phyloP scores from a whole-genome alignment of 257 asterid genomes.

The Mitragyna speciosa region DNA sequence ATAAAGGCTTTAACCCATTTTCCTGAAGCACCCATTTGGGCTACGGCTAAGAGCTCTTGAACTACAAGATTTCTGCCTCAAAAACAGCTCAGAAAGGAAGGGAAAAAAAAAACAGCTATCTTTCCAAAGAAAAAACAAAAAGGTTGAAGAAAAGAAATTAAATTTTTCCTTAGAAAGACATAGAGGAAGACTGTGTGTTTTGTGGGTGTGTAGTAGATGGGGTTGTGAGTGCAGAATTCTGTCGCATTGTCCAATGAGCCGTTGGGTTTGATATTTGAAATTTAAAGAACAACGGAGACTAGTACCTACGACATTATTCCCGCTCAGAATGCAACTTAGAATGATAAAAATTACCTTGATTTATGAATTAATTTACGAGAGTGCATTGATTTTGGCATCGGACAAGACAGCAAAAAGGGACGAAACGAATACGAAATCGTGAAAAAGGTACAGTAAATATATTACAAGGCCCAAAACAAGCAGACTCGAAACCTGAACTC shows the following conservation, averaged over 20 bases:
- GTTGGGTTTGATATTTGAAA: conserved; percentile 19
- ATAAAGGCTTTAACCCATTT: conserved; percentile 85
- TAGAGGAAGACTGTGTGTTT: not conserved
- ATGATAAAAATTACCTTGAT: conserved; percentile 13
- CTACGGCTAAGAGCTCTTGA: conserved; percentile 7
- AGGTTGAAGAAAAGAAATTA: not conserved
- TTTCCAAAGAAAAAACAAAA: not conserved
- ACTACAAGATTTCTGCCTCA: conserved; percentile 17
- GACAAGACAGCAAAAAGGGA: conserved; percentile 41
- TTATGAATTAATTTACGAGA: conserved; percentile 26
- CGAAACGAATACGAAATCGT: too few relatives aligned
- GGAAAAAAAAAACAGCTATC: too few relatives aligned
- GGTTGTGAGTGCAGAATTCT: not conserved
- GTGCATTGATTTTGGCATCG: not conserved
- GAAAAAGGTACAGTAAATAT: conserved; percentile 42
- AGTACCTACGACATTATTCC: conserved; percentile 35
- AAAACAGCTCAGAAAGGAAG: not conserved
- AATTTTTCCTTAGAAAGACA: not conserved
- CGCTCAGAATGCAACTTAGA: conserved; percentile 34
- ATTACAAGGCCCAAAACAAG: conserved; percentile 20
- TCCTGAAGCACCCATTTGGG: conserved; percentile 79
- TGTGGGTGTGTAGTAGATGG: conserved; percentile 1
- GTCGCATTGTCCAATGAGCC: conserved; percentile 6
- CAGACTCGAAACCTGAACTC: conserved; percentile 23
- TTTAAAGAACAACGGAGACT: not conserved